phyloP scores from a whole-genome alignment of 495 filamentous ascomycete species.

The Neurospora hispaniola region DNA sequence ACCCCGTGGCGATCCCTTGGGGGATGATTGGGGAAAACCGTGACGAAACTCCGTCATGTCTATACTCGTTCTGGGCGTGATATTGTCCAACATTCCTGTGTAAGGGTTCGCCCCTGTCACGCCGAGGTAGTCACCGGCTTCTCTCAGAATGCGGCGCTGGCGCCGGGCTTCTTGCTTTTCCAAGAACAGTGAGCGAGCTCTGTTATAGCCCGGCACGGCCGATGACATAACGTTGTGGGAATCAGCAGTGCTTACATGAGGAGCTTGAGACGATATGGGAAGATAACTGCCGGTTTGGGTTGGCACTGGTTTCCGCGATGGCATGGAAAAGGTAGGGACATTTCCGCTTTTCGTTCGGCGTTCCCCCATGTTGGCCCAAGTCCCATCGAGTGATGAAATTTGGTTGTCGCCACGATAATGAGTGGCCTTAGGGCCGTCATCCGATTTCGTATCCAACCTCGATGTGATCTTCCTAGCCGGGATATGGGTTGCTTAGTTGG shows the following conservation, averaged over 20 bases:
- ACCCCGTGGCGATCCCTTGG: conserved; percentile 9
- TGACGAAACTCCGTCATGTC: conserved; percentile 7
- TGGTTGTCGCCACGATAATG: background rate
- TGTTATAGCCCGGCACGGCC: conserved; percentile 1
- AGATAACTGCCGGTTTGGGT: background rate
- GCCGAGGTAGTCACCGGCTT: conserved; percentile 43
- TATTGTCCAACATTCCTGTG: conserved; percentile 37
- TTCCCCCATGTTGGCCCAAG: background rate
- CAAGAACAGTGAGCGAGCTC: conserved; percentile 15
- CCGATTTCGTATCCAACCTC: background rate
- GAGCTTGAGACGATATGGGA: background rate
- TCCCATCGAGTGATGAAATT: background rate
- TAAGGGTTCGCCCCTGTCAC: conserved; percentile 44
- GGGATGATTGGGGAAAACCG: background rate
- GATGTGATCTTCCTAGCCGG: background rate
- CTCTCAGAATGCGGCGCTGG: conserved; percentile 28
- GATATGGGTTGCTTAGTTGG: background rate
- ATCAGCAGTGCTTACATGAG: background rate
- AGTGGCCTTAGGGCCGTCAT: background rate
- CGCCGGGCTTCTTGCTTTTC: conserved; percentile 28
- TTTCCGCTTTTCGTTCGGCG: background rate
- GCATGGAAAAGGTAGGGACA: background rate
- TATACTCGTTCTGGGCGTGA: conserved; percentile 33
- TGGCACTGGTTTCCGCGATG: background rate
- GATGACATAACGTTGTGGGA: background rate